Percentiles rank a stretch among this genome's conserved stretches.
Conservation (phyloP, 352 stramenopile species). For the Globisporangium nodosum region DNA sequence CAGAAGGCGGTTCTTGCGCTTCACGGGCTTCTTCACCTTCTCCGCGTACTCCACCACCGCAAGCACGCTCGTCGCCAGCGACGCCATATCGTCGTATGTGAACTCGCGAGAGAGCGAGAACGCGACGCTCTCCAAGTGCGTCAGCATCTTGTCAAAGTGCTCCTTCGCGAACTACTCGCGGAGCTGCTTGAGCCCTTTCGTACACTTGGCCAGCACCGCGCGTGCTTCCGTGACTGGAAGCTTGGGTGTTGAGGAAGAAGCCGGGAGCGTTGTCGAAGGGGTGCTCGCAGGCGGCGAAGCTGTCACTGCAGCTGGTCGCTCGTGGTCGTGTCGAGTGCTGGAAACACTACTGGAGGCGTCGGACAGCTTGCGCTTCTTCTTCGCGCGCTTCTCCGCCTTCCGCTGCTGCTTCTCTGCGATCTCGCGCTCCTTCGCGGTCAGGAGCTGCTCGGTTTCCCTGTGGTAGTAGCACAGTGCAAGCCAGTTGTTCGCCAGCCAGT, state of each 20-base stretch:
- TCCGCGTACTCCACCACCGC: conserved; percentile 36
- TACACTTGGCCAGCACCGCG: conserved; percentile 19
- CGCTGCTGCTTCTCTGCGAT: conserved; percentile 17
- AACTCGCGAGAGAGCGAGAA: conserved; percentile 33
- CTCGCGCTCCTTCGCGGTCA: conserved; percentile 9
- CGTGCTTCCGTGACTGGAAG: background rate
- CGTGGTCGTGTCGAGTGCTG: background rate
- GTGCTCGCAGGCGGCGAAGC: background rate
- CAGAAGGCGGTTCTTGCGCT: conserved; percentile 39
- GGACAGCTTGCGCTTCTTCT: conserved; percentile 20
- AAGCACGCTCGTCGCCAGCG: conserved; percentile 32
- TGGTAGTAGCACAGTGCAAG: background rate
- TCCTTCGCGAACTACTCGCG: conserved; percentile 35
- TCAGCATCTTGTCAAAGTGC: conserved; percentile 37
- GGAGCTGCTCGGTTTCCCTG: conserved; percentile 6
- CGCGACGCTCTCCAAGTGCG: conserved; percentile 38
- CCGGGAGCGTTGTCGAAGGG: background rate
- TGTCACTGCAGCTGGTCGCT: background rate
- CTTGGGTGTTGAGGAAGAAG: background rate
- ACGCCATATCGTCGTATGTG: conserved; percentile 24
- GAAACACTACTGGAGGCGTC: conserved; percentile 3
- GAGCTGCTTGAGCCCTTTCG: conserved; percentile 23
- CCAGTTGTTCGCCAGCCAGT: background rate
- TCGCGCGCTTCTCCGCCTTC: conserved; percentile 14
- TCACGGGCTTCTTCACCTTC: conserved; percentile 24